Evolutionary conservation across 805 yeast genomes (phyloP).

Genomic region (Pichia gijzeniarum): DNA sequence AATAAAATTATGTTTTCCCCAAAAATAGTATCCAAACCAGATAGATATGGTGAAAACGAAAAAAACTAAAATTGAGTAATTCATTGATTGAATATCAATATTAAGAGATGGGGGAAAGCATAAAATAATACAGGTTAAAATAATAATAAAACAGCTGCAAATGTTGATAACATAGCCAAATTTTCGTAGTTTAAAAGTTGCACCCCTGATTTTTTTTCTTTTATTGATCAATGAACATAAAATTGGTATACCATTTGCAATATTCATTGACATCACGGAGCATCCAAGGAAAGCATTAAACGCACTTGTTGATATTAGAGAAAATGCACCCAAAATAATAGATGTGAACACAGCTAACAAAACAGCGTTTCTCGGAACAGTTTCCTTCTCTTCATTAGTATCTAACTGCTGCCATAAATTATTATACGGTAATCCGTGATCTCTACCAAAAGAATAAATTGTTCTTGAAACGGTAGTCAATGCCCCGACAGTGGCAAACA

Average conservation of each 20-base stretch:
- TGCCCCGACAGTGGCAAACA: conserved; percentile 75
- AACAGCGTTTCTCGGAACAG: conserved; percentile 66
- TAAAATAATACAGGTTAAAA: conserved; percentile 51
- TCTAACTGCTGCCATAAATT: conserved; percentile 63
- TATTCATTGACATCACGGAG: conserved; percentile 65
- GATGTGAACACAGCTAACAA: conserved; percentile 58
- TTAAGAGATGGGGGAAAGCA: conserved; percentile 66
- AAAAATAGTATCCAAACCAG: conserved; percentile 44
- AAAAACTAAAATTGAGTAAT: conserved; percentile 63
- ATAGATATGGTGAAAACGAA: conserved; percentile 39
- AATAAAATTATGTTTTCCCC: conserved; percentile 58
- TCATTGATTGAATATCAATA: conserved; percentile 44
- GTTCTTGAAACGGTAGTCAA: conserved; percentile 76
- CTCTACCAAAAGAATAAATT: conserved; percentile 79
- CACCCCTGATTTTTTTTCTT: conserved; percentile 56
- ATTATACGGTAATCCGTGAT: conserved; percentile 68
- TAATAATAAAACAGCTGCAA: conserved; percentile 54
- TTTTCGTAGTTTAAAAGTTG: conserved; percentile 56
- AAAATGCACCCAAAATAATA: conserved; percentile 52
- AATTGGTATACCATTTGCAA: conserved; percentile 75
- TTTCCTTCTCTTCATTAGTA: conserved; percentile 42
- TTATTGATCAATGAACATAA: conserved; percentile 53
- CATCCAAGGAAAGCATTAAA: conserved; percentile 82
- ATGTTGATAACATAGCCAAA: conserved; percentile 61
- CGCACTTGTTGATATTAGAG: conserved; percentile 65